Conservation (phyloP, 2,329 filamentous ascomycete genomes). For the Microsporum audouinii region DNA sequence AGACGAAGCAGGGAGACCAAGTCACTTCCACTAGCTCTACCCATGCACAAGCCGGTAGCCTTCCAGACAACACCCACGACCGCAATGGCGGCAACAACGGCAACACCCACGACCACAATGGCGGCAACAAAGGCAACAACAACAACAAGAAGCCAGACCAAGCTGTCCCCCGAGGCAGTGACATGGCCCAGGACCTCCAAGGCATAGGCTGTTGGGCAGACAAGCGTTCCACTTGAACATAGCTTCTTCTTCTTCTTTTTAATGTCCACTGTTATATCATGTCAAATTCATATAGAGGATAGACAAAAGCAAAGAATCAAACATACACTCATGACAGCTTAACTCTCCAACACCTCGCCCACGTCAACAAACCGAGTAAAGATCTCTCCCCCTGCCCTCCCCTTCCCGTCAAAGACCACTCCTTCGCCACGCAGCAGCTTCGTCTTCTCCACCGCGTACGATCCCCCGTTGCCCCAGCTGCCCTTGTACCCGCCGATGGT, state of each 20-base stretch:
- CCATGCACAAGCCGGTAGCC: neutral
- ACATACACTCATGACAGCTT: neutral
- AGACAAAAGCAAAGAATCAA: neutral
- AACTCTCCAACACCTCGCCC: neutral
- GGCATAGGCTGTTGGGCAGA: neutral
- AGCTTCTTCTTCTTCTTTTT: neutral
- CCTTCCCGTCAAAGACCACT: constrained; percentile 34
- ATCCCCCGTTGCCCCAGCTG: constrained; percentile 37
- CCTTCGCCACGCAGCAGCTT: constrained; percentile 34
- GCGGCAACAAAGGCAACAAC: neutral
- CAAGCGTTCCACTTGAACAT: neutral
- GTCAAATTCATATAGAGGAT: neutral
- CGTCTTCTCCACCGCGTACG: constrained; percentile 33
- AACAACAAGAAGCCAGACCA: neutral
- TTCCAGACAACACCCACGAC: neutral
- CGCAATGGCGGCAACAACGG: neutral
- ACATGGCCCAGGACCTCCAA: neutral
- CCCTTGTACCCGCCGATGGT: constrained; percentile 44
- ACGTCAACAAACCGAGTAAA: constrained; percentile 25
- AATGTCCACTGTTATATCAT: neutral
- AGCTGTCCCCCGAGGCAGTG: too few relatives aligned
- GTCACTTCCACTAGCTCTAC: neutral
- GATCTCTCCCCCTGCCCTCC: constrained; percentile 27
- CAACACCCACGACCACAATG: neutral
- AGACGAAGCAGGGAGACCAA: neutral